Percentiles rank a stretch among this genome's conserved stretches.
Conservation (phyloP, 2,329 filamentous ascomycete genomes). For the Aschersonia sp. region DNA sequence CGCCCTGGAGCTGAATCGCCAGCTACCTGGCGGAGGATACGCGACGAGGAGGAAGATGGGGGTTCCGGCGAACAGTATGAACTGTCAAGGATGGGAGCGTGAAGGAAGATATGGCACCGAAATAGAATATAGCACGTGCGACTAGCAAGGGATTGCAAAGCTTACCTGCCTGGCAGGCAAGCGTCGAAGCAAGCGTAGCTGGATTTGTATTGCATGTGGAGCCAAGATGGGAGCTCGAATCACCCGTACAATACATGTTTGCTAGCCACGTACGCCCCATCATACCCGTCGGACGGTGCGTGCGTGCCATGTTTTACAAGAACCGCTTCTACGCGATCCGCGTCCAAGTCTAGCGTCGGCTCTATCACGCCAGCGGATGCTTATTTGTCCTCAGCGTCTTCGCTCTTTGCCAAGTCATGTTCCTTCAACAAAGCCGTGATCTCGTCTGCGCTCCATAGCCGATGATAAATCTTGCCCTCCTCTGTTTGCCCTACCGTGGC, state of each 20-base stretch:
- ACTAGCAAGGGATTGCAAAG: no score
- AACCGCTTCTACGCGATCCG: slow-evolving; percentile 2
- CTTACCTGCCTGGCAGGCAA: no score
- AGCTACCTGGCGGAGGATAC: slow-evolving; percentile 26
- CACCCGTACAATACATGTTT: not conserved
- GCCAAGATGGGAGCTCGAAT: no score
- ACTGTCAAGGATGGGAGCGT: slow-evolving; percentile 6
- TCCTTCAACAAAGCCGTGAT: slow-evolving; percentile 89
- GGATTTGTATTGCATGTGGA: no score
- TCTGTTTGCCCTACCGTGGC: slow-evolving; percentile 93
- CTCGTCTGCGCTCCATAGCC: slow-evolving; percentile 92
- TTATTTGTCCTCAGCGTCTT: slow-evolving; percentile 54
- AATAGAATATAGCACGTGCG: no score
- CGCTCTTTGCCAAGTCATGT: slow-evolving; percentile 83
- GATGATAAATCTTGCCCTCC: slow-evolving; percentile 94
- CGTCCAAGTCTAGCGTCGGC: slow-evolving; percentile 5
- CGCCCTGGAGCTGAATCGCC: slow-evolving; percentile 22
- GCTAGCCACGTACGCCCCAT: not conserved
- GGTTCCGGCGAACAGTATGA: slow-evolving; percentile 19
- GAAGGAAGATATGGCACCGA: no score
- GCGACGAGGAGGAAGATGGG: slow-evolving; percentile 38
- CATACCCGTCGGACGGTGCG: not conserved
- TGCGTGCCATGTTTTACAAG: slow-evolving; percentile 5
- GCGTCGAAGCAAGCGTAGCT: no score
- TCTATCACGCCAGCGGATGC: not conserved